Conservation (phyloP, 257 asterid genomes). For the Scutellaria baicalensis region DNA sequence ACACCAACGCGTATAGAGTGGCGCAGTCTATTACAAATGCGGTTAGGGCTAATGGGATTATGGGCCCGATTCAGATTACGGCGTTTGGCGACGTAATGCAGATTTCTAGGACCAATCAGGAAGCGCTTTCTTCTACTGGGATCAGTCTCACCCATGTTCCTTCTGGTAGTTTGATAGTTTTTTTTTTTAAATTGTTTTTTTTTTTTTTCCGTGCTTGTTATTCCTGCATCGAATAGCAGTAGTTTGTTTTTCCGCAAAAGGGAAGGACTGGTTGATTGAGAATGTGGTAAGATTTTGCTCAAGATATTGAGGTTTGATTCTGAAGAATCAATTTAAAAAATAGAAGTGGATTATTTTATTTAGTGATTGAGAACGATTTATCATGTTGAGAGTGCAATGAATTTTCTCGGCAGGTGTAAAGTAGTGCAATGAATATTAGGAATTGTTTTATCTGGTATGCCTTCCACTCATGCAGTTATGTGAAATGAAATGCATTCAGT, state of each 20-base stretch:
- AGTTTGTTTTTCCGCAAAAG: neutral
- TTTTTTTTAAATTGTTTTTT: neutral
- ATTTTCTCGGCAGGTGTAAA: neutral
- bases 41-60: slow-evolving; percentile 73
- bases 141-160: slow-evolving; percentile 78
- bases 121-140: slow-evolving; percentile 83
- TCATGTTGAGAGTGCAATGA: neutral
- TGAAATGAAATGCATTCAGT: neutral
- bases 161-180: slow-evolving; percentile 28
- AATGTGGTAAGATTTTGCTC: neutral
- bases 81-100: slow-evolving; percentile 87
- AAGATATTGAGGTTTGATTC: too few relatives aligned
- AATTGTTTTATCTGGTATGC: neutral
- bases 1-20: slow-evolving; percentile 53
- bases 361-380: neutral
- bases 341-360: neutral
- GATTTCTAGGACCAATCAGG: slow-evolving; percentile 74
- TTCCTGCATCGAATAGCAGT: neutral
- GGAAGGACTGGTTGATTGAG: neutral
- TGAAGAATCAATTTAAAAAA: neutral
- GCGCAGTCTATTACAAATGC: slow-evolving; percentile 65
- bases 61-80: slow-evolving; percentile 79
- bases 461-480: neutral
- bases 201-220: neutral
- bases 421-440: neutral